Percentiles rank a stretch among this genome's conserved stretches.
Conservation (phyloP, 2,329 filamentous ascomycete species). For the Massarina eburnea region DNA sequence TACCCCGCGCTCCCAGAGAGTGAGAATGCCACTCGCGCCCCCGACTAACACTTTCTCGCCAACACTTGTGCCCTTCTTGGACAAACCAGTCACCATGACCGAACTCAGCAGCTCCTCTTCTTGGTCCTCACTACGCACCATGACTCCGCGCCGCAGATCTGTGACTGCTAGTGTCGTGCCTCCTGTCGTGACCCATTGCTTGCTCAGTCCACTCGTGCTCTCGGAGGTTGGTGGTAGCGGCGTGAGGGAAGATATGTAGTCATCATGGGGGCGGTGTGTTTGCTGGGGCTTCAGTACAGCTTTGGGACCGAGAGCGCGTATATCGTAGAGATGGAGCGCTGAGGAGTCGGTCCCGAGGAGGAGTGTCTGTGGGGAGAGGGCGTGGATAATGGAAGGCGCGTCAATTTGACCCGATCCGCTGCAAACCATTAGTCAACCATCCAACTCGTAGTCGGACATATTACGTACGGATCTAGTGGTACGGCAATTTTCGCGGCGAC, state of each 20-base stretch:
- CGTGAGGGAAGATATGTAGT: constrained; percentile 88
- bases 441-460: not conserved
- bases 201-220: constrained; percentile 85
- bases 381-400: constrained; percentile 77
- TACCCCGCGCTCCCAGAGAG: constrained; percentile 88
- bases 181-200: constrained; percentile 93
- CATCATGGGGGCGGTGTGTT: constrained; percentile 83
- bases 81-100: constrained; percentile 74
- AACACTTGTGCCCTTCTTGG: constrained; percentile 67
- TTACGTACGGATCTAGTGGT: constrained; percentile 53
- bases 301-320: constrained; percentile 60
- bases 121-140: constrained; percentile 90
- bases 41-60: constrained; percentile 77
- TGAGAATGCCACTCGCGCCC: constrained; percentile 78
- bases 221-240: constrained; percentile 77
- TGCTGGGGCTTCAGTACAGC: constrained; percentile 64
- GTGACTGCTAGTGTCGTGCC: constrained; percentile 89
- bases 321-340: constrained; percentile 83
- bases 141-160: constrained; percentile 80
- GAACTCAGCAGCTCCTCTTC: constrained; percentile 90
- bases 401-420: constrained; percentile 58
- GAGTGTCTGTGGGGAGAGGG: constrained; percentile 82
- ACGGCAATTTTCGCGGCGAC: constrained; percentile 83
- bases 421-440: constrained; percentile 11
- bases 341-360: constrained; percentile 90